Base-by-base conservation (phyloP, 1,284 basidiomycete genomes). In the Ceratobasidium sp. region DNA sequence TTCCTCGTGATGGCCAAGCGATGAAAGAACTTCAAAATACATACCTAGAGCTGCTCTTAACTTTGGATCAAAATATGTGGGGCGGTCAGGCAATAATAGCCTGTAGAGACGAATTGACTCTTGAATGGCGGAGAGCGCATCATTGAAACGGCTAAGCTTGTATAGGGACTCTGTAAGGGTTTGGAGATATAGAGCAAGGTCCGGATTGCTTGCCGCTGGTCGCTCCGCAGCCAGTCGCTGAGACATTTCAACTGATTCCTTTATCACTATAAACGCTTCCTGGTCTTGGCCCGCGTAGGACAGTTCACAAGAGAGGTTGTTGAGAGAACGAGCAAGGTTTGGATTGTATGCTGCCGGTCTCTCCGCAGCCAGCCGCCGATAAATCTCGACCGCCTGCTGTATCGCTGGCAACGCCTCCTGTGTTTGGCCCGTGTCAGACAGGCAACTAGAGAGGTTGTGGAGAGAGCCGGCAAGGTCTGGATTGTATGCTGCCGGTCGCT, bases 231-330 rank as follows among this genome's bases (percentile, higher is more conserved):
- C n/a, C n/a, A n/a, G n/a, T n/a, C n/a, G n/a, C n/a, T n/a, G n/a
- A n/a, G n/a, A n/a, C n/a, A n/a, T 5, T 52, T 23, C 32, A 21
- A 30, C 39, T 3, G 39, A 62, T 8, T 26, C 41, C 23, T 14
- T 5, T 18, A 3, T 39, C 3, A 41, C 26, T 16, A 21, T 18
- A 8, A 69, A 52, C 26, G 65, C 45, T 5, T 69, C 65, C 34
- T 69, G 34, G 12, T 53, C 2, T 12, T 23, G 65, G 10, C 55
- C 55, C 28, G 57, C 18, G 43, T 58, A 50, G 21, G 65, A 69
- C 8, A 69, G 50, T 9, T 9, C 1, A 32, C 9, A 2, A 5
- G 64, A 67, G 39, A 53, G 45, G 23, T 26, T 39, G 34, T 53
- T 6, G 23, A 67, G 48, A 28, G 34, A 57, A 16, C 3, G 2